Conservation (phyloP, 2,329 filamentous ascomycete species). For the Emydomyces testavorans region DNA sequence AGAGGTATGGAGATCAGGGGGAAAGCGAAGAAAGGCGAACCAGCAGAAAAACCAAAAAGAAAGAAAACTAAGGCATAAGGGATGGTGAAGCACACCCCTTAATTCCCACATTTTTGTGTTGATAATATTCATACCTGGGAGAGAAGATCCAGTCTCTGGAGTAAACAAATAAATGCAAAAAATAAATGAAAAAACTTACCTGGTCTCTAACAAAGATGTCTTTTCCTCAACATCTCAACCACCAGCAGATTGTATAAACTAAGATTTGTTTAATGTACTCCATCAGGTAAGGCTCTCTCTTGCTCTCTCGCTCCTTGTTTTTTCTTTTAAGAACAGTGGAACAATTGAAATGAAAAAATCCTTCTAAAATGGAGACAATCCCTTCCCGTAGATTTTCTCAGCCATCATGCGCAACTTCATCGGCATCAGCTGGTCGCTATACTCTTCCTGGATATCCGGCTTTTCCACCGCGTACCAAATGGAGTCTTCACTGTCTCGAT, state of each 20-base stretch:
- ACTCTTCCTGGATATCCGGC: conserved; percentile 33
- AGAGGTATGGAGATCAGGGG: conserved; percentile 13
- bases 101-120: too few species aligned
- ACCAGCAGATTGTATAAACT: too few species aligned
- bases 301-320: too few species aligned
- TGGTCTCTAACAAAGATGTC: too few species aligned
- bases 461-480: conserved; percentile 25
- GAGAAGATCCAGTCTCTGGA: not conserved
- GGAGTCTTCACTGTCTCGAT: not conserved
- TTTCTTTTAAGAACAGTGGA: not conserved
- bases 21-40: conserved; percentile 5
- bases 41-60: conserved; percentile 4
- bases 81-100: too few species aligned
- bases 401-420: conserved; percentile 43
- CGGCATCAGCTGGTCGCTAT: conserved; percentile 36
- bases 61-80: not conserved
- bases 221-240: too few species aligned
- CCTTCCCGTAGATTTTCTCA: conserved; percentile 30
- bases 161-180: not conserved
- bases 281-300: too few species aligned
- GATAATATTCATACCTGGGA: not conserved
- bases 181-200: too few species aligned
- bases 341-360: not conserved
- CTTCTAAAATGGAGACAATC: not conserved
- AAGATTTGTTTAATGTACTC: too few species aligned